These are phyloP conservation scores for Backusella liffmaniae DNA, from an alignment of 192 early-diverging fungal genomes.

Conservation along the genomic window DNA sequence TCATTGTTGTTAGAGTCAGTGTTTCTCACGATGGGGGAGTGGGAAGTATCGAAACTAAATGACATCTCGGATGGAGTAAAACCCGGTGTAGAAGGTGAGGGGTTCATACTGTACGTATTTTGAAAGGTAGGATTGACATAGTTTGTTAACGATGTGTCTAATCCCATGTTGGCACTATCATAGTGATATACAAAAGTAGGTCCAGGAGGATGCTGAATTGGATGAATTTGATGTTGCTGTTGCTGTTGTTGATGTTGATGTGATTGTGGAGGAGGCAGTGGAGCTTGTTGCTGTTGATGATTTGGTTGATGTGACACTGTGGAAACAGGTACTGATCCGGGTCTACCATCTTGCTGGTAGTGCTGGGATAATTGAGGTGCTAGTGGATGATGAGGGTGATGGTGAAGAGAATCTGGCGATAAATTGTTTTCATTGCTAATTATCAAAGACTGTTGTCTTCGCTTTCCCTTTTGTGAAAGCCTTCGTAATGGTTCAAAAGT, in stretches of 20 bases:
- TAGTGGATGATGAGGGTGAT: background rate
- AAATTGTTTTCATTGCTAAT: background rate
- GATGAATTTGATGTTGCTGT: background rate
- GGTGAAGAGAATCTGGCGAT: background rate
- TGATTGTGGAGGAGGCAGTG: background rate
- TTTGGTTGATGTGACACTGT: background rate
- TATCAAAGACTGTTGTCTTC: background rate
- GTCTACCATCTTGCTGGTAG: background rate
- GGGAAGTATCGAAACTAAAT: conserved; percentile 3
- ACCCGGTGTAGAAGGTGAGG: background rate
- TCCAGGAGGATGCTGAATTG: background rate
- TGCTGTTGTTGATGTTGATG: background rate
- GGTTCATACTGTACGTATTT: conserved; percentile 6
- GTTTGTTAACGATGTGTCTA: conserved; percentile 4
- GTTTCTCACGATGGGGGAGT: background rate
- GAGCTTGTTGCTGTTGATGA: background rate
- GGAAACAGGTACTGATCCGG: background rate
- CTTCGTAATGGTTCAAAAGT: conserved; percentile 2
- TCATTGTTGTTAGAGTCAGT: background rate
- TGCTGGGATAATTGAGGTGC: background rate
- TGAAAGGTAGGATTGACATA: conserved; percentile 21
- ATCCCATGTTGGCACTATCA: background rate
- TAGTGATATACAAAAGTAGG: conserved; percentile 17
- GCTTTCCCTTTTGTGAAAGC: background rate
- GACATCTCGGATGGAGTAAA: background rate